Evolutionary conservation across 2,329 filamentous ascomycete genomes (phyloP), one percentile per base, ranked within the genome.

Genomic region (Colletotrichum spinosum): DNA sequence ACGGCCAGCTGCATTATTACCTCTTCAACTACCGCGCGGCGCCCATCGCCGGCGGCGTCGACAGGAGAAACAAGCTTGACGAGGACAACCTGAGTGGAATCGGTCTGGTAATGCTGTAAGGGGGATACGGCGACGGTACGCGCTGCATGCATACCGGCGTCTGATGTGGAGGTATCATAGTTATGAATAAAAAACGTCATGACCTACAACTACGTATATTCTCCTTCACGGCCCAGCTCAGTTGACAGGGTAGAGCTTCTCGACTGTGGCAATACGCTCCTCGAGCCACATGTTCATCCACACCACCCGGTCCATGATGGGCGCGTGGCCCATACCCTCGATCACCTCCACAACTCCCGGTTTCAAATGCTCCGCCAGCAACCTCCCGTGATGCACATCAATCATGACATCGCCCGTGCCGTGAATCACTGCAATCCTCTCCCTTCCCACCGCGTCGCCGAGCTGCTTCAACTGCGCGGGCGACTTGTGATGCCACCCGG

Each of bases 1-100:
- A 99, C 76, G 96, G 96, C 51, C 93, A 96, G 77, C 84, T 99
- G 72, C 94, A 99, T 79, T 99, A 94, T 81, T 99, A 99, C 78
- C 84, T 99, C 38, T 99, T 97, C 86, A 99, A 99, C 80, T 99
- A 97, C 83, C 89, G 93, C 62, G 92, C 93, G 11, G 90, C 92
- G 66, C 89, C 90, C n/a, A 91, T 99, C 72, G 82, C 88, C 1
- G 94, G 96, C 53, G 96, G 96, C 25, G 89, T 98, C 48, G 90
- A 97, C 76, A 85, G 86, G 72, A 88, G 86, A 73, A 97, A 97
- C 75, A 81, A 88, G 71, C 83, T 95, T 44, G 94, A 97, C 75
- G 87, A 90, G 70, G 89, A 90, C 62, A 86, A 87, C 68, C 88
- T 94, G 75, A 96, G 94, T 71, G 95, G 96, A 1, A 89, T 99